A percentile compares a stretch with the other conserved stretches of the same genome.
Conservation (phyloP, 2,329 filamentous ascomycete genomes). For the Passalora sequoiae region DNA sequence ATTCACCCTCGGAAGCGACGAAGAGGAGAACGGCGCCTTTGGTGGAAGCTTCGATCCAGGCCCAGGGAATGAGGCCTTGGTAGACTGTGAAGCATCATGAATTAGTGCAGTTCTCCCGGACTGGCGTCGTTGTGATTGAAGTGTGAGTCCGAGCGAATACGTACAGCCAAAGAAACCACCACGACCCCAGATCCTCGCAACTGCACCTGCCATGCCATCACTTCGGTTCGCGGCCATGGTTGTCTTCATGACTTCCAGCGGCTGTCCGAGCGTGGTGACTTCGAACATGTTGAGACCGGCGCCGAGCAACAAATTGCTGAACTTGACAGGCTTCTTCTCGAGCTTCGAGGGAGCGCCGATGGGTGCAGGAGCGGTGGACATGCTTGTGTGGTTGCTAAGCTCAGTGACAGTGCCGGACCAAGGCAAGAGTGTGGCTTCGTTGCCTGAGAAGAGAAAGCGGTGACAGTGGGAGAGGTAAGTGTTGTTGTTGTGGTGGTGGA, state of each 20-base stretch:
- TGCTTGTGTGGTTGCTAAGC: slow-evolving; percentile 42
- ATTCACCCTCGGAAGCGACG: slow-evolving; percentile 96
- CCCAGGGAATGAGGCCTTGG: slow-evolving; percentile 98
- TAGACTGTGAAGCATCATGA: slow-evolving; percentile 61
- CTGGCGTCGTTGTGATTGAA: background rate
- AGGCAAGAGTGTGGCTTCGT: slow-evolving; percentile 87
- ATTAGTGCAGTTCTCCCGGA: background rate
- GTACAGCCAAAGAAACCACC: slow-evolving; percentile 91
- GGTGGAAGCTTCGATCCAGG: slow-evolving; percentile 99
- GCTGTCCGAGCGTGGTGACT: slow-evolving; percentile 68
- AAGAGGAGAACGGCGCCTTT: slow-evolving; percentile 99
- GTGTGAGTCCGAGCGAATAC: slow-evolving; percentile 41
- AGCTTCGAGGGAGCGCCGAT: slow-evolving; percentile 43
- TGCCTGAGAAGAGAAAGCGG: too few relatives aligned
- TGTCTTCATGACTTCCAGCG: slow-evolving; percentile 97
- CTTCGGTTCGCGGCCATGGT: slow-evolving; percentile 97
- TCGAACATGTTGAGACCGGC: slow-evolving; percentile 95
- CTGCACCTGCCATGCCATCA: slow-evolving; percentile 76
- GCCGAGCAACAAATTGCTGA: slow-evolving; percentile 94
- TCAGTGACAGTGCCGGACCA: slow-evolving; percentile 70
- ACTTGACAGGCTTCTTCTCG: slow-evolving; percentile 99
- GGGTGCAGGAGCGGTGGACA: slow-evolving; percentile 36
- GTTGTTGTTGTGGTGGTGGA: background rate
- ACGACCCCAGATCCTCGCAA: slow-evolving; percentile 85
- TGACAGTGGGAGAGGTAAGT: slow-evolving; percentile 2